These are phyloP conservation scores for Obelidium mucronatum DNA, from an alignment of 192 early-diverging fungal species.

Conservation along the genomic window DNA sequence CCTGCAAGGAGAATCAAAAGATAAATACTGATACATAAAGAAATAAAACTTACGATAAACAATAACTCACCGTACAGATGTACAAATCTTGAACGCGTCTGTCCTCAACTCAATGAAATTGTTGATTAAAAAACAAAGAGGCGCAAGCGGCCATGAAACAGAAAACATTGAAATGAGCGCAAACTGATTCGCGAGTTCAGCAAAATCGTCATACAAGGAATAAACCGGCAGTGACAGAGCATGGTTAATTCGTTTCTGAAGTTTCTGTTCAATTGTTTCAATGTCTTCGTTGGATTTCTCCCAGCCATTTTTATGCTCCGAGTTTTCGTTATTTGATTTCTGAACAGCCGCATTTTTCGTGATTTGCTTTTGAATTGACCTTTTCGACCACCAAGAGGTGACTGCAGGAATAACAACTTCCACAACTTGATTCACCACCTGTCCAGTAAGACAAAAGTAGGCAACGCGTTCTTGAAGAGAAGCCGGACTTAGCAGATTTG, in stretches of 20 bases:
- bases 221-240: constrained; percentile 76
- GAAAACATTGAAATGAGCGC: constrained; percentile 88
- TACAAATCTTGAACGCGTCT: constrained; percentile 91
- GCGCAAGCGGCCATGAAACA: constrained; percentile 83
- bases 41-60: constrained; percentile 16
- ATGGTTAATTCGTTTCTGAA: constrained; percentile 42
- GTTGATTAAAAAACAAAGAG: constrained; percentile 84
- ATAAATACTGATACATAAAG: constrained; percentile 16
- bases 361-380: no score
- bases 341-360: no score
- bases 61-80: constrained; percentile 31
- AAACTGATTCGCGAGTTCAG: constrained; percentile 94
- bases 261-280: constrained; percentile 1
- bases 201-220: constrained; percentile 86
- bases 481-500: constrained; percentile 58
- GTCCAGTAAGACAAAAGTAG: constrained; percentile 87
- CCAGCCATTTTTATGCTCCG: no score
- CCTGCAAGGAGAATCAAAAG: constrained; percentile 55
- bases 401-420: constrained; percentile 86
- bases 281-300: not conserved
- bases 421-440: constrained; percentile 77
- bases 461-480: constrained; percentile 68
- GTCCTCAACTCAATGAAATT: constrained; percentile 92
- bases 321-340: no score
- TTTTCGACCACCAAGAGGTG: no score